phyloP scores from a whole-genome alignment of 176 grass and related monocot genomes.

The Hordeum vulgare region DNA sequence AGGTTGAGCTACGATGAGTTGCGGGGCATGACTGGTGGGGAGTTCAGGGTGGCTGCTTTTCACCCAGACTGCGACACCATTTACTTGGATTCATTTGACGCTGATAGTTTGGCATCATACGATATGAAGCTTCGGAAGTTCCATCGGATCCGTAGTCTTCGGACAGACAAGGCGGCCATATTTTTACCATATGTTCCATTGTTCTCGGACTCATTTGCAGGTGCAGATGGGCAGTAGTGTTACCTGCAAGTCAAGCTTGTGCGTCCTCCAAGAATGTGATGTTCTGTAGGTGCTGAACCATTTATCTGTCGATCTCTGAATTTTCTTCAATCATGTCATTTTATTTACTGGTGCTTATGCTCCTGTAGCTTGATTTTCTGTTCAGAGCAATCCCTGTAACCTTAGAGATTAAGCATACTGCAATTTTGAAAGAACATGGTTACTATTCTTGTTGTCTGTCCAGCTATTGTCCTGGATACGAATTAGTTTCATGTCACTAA shows the following conservation, averaged over 20 bases:
- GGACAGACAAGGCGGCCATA: neutral
- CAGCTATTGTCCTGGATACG: neutral
- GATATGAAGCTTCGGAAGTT: neutral
- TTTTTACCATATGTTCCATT: neutral
- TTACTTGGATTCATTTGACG: neutral
- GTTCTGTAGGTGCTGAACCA: neutral
- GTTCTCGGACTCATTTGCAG: neutral
- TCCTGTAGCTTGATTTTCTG: neutral
- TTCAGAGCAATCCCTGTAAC: neutral
- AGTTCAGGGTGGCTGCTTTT: neutral
- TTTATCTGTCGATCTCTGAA: neutral
- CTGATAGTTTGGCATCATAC: neutral
- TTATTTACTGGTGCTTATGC: neutral
- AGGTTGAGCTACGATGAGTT: neutral
- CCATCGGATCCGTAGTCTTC: neutral
- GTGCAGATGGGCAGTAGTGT: neutral
- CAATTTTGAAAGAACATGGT: neutral
- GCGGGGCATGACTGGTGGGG: neutral
- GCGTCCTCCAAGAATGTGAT: neutral
- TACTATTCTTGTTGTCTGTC: neutral
- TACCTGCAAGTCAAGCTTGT: neutral
- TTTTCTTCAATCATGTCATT: neutral
- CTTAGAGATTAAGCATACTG: neutral
- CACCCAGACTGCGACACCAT: neutral
- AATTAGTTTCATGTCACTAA: neutral